Evolutionary conservation across 306 rosid genomes (phyloP).

Genomic region (Canavalia gladiata): DNA sequence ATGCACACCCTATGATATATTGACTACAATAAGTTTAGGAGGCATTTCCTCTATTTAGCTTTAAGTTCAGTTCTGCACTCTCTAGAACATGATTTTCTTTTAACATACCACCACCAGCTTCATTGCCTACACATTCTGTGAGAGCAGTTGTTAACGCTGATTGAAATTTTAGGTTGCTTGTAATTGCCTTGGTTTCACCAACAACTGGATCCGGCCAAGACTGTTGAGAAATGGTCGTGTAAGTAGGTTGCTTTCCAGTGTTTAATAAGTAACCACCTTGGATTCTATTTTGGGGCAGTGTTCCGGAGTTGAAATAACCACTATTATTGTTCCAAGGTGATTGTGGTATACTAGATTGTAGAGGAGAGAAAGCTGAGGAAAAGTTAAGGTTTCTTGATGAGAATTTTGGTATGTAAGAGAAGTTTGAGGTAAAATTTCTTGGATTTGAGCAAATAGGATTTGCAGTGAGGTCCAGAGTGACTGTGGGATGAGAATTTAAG

Average conservation of each 20-base stretch:
- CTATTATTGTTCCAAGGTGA: constrained; percentile 29
- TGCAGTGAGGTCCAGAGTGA: constrained; percentile 66
- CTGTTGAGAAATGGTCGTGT: constrained; percentile 40
- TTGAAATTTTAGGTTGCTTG: constrained; percentile 50
- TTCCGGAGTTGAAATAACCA: constrained; percentile 44
- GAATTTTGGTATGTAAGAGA: constrained; percentile 38
- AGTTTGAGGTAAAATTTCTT: constrained; percentile 23
- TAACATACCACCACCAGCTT: constrained; percentile 33
- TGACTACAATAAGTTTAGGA: too few relatives aligned
- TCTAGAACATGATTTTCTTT: constrained; percentile 35
- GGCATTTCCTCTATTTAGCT: neutral
- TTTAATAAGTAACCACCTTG: constrained; percentile 33
- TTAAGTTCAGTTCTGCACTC: constrained; percentile 29
- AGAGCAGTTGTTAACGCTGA: constrained; percentile 50
- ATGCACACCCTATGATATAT: constrained; percentile 26
- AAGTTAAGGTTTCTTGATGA: constrained; percentile 54
- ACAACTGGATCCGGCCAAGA: constrained; percentile 36
- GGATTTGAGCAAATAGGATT: constrained; percentile 44
- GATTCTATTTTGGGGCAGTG: constrained; percentile 36
- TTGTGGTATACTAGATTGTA: constrained; percentile 44
- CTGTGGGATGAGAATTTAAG: constrained; percentile 66
- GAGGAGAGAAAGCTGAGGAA: constrained; percentile 51
- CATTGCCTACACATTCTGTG: constrained; percentile 36
- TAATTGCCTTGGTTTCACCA: constrained; percentile 51
- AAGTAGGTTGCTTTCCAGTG: constrained; percentile 43